These are phyloP conservation scores for Datisca glomerata DNA, from an alignment of 306 rosid genomes.

Conservation along the genomic window DNA sequence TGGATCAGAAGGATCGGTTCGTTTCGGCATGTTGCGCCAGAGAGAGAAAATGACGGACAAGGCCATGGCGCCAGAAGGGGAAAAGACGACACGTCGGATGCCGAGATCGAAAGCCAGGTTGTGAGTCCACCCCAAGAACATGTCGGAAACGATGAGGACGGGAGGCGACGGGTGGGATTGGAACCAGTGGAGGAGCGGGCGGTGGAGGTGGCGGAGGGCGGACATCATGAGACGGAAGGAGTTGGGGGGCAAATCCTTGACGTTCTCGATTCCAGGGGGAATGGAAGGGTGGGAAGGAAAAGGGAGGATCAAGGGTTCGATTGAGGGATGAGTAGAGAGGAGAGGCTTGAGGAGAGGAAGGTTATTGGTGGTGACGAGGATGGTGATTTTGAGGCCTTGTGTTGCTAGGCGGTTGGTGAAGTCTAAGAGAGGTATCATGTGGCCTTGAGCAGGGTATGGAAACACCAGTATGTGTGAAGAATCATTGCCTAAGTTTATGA, in stretches of 20 bases:
- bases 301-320: conserved; percentile 16
- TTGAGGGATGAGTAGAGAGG: conserved; percentile 7
- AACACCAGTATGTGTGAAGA: conserved; percentile 3
- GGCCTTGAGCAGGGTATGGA: conserved; percentile 17
- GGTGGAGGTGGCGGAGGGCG: conserved; percentile 18
- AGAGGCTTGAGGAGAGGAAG: conserved; percentile 12
- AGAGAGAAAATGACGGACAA: conserved; percentile 18
- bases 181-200: conserved; percentile 19
- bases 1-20: not conserved
- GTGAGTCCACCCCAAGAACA: conserved; percentile 47
- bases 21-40: conserved; percentile 15
- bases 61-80: conserved; percentile 33
- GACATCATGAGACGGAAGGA: conserved; percentile 14
- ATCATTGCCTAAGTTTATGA: too few species aligned
- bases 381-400: conserved; percentile 11
- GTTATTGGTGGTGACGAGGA: conserved; percentile 19
- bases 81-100: conserved; percentile 23
- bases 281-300: conserved; percentile 33
- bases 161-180: conserved; percentile 23
- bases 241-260: conserved; percentile 17
- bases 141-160: conserved; percentile 32
- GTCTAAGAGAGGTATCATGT: conserved; percentile 18
- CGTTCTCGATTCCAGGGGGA: conserved; percentile 35
- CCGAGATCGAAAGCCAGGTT: conserved; percentile 25
- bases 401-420: conserved; percentile 8